Percentiles rank a stretch among this genome's conserved stretches.
Conservation (phyloP, 176 grass and related monocot genomes). For the Chloris gayana region DNA sequence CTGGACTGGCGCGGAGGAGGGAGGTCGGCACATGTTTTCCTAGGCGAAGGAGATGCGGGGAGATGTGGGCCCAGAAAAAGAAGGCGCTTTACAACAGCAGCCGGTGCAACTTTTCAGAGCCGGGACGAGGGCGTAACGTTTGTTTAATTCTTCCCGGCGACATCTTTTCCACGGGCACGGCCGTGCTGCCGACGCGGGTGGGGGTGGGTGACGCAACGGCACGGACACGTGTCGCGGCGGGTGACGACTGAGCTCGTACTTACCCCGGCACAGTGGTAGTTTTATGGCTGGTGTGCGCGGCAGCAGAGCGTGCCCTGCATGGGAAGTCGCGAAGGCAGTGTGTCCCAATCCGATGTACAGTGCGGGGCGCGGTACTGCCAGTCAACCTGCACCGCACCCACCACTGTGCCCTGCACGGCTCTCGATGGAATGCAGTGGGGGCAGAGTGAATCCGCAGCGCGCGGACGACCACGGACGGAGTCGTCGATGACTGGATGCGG, state of each 20-base stretch:
- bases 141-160: not conserved
- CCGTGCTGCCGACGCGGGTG: too few species aligned
- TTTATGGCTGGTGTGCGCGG: not conserved
- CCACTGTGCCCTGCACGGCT: not conserved
- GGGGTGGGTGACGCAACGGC: not conserved
- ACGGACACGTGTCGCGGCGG: conserved; percentile 8
- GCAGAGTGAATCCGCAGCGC: too few species aligned
- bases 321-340: not conserved
- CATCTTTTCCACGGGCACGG: not conserved
- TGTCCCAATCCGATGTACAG: conserved; percentile 23
- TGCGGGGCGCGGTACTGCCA: not conserved
- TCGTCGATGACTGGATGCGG: too few species aligned
- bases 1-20: too few species aligned
- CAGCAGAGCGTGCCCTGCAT: conserved; percentile 10
- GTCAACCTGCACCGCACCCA: not conserved
- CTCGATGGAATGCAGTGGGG: not conserved
- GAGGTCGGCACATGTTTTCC: conserved; percentile 23
- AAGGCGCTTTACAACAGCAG: conserved; percentile 2
- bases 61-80: not conserved
- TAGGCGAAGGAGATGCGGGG: not conserved
- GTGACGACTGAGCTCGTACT: not conserved
- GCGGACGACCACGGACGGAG: too few species aligned
- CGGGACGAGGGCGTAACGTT: not conserved
- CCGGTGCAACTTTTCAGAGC: not conserved
- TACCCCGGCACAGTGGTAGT: not conserved